Percentiles rank a stretch among this genome's conserved stretches.
phyloP scores from a whole-genome alignment of 2,329 filamentous ascomycete species.

The Fusarium temperatum region DNA sequence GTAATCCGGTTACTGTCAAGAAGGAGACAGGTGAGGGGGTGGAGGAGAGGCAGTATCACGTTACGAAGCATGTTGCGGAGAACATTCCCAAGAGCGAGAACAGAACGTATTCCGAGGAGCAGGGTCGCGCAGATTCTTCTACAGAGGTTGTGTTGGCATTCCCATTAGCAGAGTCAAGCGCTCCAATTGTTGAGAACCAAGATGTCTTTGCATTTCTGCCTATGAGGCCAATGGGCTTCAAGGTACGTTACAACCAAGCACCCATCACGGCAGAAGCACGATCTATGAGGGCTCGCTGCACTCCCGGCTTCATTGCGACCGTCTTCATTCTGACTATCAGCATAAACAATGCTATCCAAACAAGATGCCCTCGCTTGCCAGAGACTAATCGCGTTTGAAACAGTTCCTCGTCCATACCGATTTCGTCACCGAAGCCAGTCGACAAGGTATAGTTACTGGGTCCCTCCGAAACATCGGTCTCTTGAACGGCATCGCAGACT shows the following conservation, averaged over 20 bases:
- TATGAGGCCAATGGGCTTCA: constrained; percentile 53
- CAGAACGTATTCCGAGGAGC: constrained; percentile 42
- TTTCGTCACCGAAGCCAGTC: constrained; percentile 57
- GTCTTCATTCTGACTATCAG: neutral
- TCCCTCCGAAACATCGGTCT: constrained; percentile 52
- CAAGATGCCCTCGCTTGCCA: neutral
- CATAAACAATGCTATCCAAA: neutral
- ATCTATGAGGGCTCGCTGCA: neutral
- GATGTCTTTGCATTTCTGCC: constrained; percentile 58
- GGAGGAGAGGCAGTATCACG: constrained; percentile 36
- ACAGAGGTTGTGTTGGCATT: constrained; percentile 57
- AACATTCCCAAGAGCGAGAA: constrained; percentile 49
- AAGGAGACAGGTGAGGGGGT: neutral
- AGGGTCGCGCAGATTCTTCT: constrained; percentile 37
- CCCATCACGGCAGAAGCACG: neutral
- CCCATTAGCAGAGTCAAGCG: constrained; percentile 46
- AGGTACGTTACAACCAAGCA: constrained; percentile 38
- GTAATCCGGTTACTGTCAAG: constrained; percentile 2
- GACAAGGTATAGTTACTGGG: constrained; percentile 52
- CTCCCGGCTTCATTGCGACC: neutral
- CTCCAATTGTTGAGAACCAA: constrained; percentile 52
- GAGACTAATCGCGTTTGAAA: neutral
- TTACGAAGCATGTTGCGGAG: constrained; percentile 41
- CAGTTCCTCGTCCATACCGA: constrained; percentile 61
- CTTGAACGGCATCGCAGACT: constrained; percentile 46